Evolutionary conservation across 192 early-diverging fungal genomes (phyloP).

Genomic region (Coemansia sp.): DNA sequence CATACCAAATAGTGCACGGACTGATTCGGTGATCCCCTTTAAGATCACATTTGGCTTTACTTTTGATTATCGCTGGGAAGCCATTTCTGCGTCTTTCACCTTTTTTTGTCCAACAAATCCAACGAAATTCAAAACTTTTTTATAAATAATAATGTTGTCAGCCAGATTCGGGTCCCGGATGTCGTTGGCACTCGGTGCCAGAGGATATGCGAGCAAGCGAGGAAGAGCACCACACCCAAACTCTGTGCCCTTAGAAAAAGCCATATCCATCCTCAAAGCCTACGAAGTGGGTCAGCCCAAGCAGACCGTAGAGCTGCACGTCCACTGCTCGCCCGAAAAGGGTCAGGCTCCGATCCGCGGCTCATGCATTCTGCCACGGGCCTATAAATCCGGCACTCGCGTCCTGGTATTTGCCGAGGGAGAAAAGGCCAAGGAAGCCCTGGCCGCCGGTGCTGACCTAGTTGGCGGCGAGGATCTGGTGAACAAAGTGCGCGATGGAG

Average conservation of each 20-base stretch:
- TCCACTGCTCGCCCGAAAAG: constrained; percentile 74
- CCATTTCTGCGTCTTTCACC: neutral
- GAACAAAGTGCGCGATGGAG: constrained; percentile 60
- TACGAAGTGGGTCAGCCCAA: constrained; percentile 64
- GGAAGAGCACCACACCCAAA: constrained; percentile 42
- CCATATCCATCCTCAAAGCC: constrained; percentile 60
- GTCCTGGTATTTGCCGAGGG: constrained; percentile 91
- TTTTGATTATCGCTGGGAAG: neutral
- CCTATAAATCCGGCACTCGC: constrained; percentile 53
- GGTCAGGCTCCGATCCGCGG: constrained; percentile 80
- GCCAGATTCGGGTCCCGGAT: constrained; percentile 9
- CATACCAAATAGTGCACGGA: neutral
- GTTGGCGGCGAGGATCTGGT: constrained; percentile 91
- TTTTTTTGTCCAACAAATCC: neutral
- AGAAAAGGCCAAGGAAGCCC: constrained; percentile 77
- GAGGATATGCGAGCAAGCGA: constrained; percentile 24
- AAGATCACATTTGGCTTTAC: neutral
- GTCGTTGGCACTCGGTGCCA: neutral
- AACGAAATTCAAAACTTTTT: neutral
- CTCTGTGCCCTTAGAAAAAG: constrained; percentile 49
- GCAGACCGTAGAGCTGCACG: constrained; percentile 66
- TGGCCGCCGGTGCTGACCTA: constrained; percentile 72
- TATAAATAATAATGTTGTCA: neutral
- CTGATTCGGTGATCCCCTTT: neutral
- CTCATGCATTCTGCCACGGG: constrained; percentile 69